Evolutionary conservation across 2,329 filamentous ascomycete species (phyloP).

Genomic region (Ceratocystis smalleyi): DNA sequence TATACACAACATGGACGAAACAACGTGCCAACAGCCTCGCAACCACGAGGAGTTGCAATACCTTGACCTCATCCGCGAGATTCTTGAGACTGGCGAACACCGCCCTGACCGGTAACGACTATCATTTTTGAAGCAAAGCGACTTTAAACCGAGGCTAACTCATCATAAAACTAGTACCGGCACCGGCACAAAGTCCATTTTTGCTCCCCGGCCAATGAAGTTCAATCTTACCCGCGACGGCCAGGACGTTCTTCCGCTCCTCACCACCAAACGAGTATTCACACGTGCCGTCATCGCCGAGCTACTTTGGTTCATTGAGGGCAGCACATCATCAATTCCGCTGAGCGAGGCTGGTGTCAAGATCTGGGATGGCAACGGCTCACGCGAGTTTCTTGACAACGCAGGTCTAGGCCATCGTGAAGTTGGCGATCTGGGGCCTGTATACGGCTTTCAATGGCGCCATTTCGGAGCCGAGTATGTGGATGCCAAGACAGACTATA

Average conservation of each 20-base stretch:
- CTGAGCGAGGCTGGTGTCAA: conserved; percentile 71
- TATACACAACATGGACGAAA: conserved; percentile 11
- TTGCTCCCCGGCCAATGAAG: conserved; percentile 71
- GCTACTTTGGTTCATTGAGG: conserved; percentile 88
- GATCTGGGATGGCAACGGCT: conserved; percentile 98
- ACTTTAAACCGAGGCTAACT: conserved; percentile 50
- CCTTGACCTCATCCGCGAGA: conserved; percentile 72
- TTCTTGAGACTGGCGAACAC: conserved; percentile 69
- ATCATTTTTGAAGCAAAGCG: not conserved
- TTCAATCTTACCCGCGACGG: conserved; percentile 59
- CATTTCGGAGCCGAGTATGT: conserved; percentile 90
- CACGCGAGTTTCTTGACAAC: conserved; percentile 73
- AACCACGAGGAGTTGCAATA: conserved; percentile 86
- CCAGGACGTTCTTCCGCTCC: conserved; percentile 63
- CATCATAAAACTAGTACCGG: conserved; percentile 48
- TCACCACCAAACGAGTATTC: conserved; percentile 96
- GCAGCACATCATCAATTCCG: conserved; percentile 61
- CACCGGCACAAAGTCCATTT: conserved; percentile 80
- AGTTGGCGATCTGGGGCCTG: conserved; percentile 80
- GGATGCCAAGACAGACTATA: conserved; percentile 65
- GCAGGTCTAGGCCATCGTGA: conserved; percentile 68
- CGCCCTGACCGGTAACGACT: conserved; percentile 59
- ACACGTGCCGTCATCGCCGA: conserved; percentile 77
- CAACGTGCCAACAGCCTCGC: conserved; percentile 18
- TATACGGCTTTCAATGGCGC: conserved; percentile 98